Base-by-base conservation (phyloP, 2,329 filamentous ascomycete species). In the Exophiala oligosperma region DNA sequence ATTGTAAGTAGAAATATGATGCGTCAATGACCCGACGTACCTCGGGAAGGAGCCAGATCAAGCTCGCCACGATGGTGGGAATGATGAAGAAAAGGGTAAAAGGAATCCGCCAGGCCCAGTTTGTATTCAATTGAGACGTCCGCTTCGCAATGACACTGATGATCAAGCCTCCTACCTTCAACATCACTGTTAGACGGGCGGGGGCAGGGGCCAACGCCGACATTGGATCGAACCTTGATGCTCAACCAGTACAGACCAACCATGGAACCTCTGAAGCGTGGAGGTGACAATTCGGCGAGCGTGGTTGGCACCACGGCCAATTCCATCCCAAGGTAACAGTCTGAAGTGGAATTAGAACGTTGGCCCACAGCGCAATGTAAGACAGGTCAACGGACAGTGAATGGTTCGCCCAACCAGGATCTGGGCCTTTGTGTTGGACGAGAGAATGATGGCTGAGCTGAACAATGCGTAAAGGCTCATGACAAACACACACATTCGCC, bases 291-390 rank as follows among this genome's bases (percentile, higher is more conserved):
- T 71, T 62, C 72, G 49, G 64, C 67, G 54, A 67, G 70, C 64
- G 61, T 71, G 46, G 70, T 67, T 0, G 75, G 75, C 0, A 75
- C 70, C 2, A 72, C 64, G 0, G 74, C 69, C 8, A 76, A 66
- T 57, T 76, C 74, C 69, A 75, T 76, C 12, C 74, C 74, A 32
- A 76, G 66, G 48, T 76, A 76, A 21, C 17, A 24, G n/a, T 49
- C 46, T 49, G n/a, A 28, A 29, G 32, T 9, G 2, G 8, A 35
- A 35, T 35, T 35, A 35, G 32, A 5, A 35, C 7, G 41, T 9
- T 44, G 41, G 12, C 41, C 14, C 24, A 26, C 6, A 17, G 12
- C 41, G 12, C 14, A 44, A 9, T 9, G 11, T 2, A 11, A 11
- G 11, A 9, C 11, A 5, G 8, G 6, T 35, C 11, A 35, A 35